These are phyloP conservation scores for slime mould (Dictyostelium discoideum) DNA, from an alignment of 78 protist genomes.

Conservation along the genomic window DNA sequence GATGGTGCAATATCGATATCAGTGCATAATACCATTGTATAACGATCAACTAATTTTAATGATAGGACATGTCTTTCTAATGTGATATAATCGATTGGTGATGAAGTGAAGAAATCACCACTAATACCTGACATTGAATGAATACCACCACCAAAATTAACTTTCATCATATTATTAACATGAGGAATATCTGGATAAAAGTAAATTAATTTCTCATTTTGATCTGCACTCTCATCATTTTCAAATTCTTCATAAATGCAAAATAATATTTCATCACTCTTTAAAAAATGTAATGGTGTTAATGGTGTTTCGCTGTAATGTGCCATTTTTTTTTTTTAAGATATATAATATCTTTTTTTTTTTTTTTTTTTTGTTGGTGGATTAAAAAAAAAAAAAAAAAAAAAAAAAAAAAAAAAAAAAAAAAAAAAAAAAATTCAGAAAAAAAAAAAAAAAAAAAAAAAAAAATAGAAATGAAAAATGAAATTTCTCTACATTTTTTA, in stretches of 20 bases:
- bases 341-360: too few relatives aligned
- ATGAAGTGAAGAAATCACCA: slow-evolving; percentile 22
- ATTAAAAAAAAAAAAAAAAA: too few relatives aligned
- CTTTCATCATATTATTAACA: slow-evolving; percentile 7
- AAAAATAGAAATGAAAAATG: too few relatives aligned
- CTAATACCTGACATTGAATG: not conserved
- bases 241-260: slow-evolving; percentile 51
- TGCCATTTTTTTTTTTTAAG: not conserved
- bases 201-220: slow-evolving; percentile 12
- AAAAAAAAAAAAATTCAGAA: too few relatives aligned
- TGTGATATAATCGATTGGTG: slow-evolving; percentile 9
- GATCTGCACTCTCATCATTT: slow-evolving; percentile 34
- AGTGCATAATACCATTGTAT: slow-evolving; percentile 35
- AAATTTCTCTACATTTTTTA: too few relatives aligned
- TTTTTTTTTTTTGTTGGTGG: too few relatives aligned
- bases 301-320: not conserved
- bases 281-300: slow-evolving; percentile 10
- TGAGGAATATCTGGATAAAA: slow-evolving; percentile 53
- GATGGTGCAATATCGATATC: slow-evolving; percentile 38
- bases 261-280: slow-evolving; percentile 19
- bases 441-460: too few relatives aligned
- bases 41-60: slow-evolving; percentile 25
- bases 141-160: slow-evolving; percentile 60
- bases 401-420: too few relatives aligned
- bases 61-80: slow-evolving; percentile 24